Base-by-base conservation (phyloP, 371 early-diverging fungal genomes). In the Choanephora cucurbitarum region DNA sequence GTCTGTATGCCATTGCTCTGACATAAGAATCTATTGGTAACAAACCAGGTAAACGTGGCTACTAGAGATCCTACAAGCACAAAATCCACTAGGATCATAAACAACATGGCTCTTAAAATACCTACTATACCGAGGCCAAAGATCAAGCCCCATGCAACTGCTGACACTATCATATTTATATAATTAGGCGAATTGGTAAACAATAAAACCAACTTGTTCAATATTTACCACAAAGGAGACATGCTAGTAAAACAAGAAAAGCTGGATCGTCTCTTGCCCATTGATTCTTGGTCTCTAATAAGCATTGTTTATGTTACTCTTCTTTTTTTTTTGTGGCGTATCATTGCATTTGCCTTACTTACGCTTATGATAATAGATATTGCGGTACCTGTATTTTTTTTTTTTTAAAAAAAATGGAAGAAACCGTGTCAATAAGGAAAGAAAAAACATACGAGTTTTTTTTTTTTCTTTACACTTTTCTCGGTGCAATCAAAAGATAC, bases 231-330 rank as follows among this genome's bases (percentile, higher is more conserved):
- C 81, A 73, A 32, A 92, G 67, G 18, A 81, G 63, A 18, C 83
- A 69, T 6, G 86, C 81, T 17, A 90, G 60, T 31, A 92, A 61
- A 13, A 93, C 86, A 39, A 93, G 64, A 63, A 94, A 94, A 9
- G 95, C 95, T 17, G 96, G 95, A 77, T 95, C 96, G 60, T 95
- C 96, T 58, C 96, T 64, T 37, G 95, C 92, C 95, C 95, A 95
- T 58, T 94, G 94, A 70, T 94, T 95, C 66, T 95, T 95, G 21
- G 96, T 94, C 72, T 95, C 93, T 92, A 56, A 32, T 34, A 6
- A 31, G n/a, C n/a, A n/a, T n/a, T n/a, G n/a, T n/a, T n/a, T n/a
- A n/a, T n/a, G n/a, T n/a, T n/a, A n/a, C n/a, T n/a, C n/a, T n/a
- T n/a, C n/a, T n/a, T n/a, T n/a, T n/a, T n/a, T n/a, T n/a, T n/a